Conservation (phyloP, 129 eudicot species). For the Calendula officinalis region DNA sequence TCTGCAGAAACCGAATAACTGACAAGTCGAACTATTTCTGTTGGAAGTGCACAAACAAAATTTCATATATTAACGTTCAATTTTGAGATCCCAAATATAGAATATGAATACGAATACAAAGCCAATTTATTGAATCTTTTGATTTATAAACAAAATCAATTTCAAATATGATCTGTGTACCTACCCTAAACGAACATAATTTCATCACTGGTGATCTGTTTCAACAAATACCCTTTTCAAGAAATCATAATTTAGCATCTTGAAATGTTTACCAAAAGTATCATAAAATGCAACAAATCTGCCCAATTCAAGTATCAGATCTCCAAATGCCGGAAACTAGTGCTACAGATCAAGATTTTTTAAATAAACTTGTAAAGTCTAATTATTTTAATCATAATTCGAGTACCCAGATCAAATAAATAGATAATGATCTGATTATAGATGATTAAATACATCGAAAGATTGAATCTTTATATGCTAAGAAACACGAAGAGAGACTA, state of each 20-base stretch:
- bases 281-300: neutral
- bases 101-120: neutral
- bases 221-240: neutral
- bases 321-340: neutral
- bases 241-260: neutral
- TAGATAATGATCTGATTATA: no score
- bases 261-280: neutral
- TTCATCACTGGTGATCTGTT: neutral
- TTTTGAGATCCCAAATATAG: no score
- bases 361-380: neutral
- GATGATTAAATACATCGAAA: neutral
- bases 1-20: slow-evolving; percentile 12
- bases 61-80: neutral
- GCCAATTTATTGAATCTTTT: neutral
- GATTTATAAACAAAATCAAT: neutral
- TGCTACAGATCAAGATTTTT: neutral
- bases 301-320: neutral
- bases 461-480: neutral
- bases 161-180: neutral
- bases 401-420: neutral
- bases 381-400: neutral
- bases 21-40: slow-evolving; percentile 13
- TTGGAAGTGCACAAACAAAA: slow-evolving; percentile 10
- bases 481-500: slow-evolving; percentile 8
- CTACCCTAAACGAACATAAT: neutral